Percentiles rank a stretch among this genome's conserved stretches.
Evolutionary conservation across 768 basidiomycete species (phyloP).

Genomic region (Naganishia antarctica): DNA sequence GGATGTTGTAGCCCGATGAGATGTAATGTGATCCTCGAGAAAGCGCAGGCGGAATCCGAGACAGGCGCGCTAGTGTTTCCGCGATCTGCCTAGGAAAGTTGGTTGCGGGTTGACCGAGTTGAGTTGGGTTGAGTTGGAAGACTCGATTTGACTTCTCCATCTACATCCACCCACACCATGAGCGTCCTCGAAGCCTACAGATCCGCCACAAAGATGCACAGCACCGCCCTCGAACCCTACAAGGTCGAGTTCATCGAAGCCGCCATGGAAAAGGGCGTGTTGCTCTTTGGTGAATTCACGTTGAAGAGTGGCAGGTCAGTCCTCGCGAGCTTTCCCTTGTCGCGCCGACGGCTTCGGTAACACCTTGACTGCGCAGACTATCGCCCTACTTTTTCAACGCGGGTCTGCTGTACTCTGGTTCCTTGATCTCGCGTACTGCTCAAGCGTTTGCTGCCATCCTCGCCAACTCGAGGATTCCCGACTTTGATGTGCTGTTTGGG

Average conservation of each 20-base stretch:
- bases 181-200: conserved; percentile 11
- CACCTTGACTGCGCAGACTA: conserved; percentile 52
- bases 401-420: conserved; percentile 75
- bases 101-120: too few species aligned
- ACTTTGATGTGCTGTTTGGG: conserved; percentile 83
- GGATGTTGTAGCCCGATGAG: neutral
- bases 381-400: conserved; percentile 99
- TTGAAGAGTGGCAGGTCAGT: conserved; percentile 90
- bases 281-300: conserved; percentile 76
- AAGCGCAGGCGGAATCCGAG: neutral
- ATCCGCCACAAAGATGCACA: conserved; percentile 8
- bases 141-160: too few species aligned
- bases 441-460: conserved; percentile 80
- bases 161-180: neutral
- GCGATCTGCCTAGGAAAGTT: neutral
- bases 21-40: neutral
- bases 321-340: too few species aligned
- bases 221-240: conserved; percentile 37
- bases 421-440: conserved; percentile 70
- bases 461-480: conserved; percentile 54
- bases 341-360: neutral
- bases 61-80: neutral
- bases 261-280: conserved; percentile 46
- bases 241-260: conserved; percentile 49
- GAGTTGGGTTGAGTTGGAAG: too few species aligned